Percentiles rank a stretch among this genome's conserved stretches.
Evolutionary conservation across 2,329 filamentous ascomycete genomes (phyloP).

Genomic region (Didymella segeticola): DNA sequence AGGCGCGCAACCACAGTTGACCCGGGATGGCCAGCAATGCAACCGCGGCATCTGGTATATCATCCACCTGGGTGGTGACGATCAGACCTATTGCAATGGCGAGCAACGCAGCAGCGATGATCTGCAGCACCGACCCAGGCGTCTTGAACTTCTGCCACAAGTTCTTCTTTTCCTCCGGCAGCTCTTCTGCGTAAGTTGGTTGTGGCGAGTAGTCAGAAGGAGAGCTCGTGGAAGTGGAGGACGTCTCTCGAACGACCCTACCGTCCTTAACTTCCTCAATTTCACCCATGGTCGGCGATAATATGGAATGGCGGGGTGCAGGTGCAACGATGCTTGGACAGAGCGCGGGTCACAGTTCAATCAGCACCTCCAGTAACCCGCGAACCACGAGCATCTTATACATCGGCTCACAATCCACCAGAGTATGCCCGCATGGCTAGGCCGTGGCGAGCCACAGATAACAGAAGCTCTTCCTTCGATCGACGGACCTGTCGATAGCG

Average conservation of each 20-base stretch:
- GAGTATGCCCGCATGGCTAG: constrained; percentile 3
- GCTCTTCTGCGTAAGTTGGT: constrained; percentile 19
- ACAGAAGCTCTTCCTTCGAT: constrained; percentile 12
- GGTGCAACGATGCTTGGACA: neutral
- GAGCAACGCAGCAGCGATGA: constrained; percentile 57
- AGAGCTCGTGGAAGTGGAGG: constrained; percentile 13
- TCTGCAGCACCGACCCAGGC: constrained; percentile 58
- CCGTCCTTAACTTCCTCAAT: constrained; percentile 25
- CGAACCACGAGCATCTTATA: constrained; percentile 25
- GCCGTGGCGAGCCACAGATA: constrained; percentile 30
- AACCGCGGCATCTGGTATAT: constrained; percentile 53
- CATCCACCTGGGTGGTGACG: constrained; percentile 52
- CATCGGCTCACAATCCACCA: constrained; percentile 11
- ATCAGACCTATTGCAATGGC: constrained; percentile 59
- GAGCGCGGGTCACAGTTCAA: neutral
- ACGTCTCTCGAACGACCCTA: constrained; percentile 19
- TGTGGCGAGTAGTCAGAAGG: constrained; percentile 20
- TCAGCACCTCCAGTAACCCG: constrained; percentile 3
- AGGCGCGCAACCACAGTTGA: constrained; percentile 57
- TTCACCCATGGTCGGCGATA: constrained; percentile 22
- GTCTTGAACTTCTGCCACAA: constrained; percentile 50
- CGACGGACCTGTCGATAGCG: constrained; percentile 10
- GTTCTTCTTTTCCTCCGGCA: constrained; percentile 26
- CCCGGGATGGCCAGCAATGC: constrained; percentile 58
- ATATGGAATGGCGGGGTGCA: neutral